These are phyloP conservation scores for Penicillium sp. DNA, from an alignment of 2,329 filamentous ascomycete genomes.

Conservation along the genomic window DNA sequence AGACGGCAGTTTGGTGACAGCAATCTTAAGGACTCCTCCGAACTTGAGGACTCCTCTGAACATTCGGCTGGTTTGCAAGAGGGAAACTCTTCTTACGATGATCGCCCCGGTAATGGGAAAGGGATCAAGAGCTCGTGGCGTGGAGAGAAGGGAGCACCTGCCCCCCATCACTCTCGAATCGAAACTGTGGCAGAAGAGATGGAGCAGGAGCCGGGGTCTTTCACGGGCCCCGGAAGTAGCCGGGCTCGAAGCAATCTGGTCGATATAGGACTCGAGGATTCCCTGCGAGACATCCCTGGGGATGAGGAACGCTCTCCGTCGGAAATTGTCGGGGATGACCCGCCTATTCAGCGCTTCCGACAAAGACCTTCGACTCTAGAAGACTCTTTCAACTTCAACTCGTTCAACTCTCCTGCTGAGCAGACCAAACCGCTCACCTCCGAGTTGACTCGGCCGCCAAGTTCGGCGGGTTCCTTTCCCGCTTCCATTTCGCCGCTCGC, in stretches of 20 bases:
- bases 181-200: constrained; percentile 35
- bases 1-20: constrained; percentile 83
- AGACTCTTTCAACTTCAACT: constrained; percentile 38
- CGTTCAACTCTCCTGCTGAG: constrained; percentile 49
- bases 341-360: constrained; percentile 57
- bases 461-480: constrained; percentile 54
- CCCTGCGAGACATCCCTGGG: constrained; percentile 47
- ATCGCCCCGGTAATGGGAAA: constrained; percentile 43
- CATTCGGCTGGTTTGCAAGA: constrained; percentile 58
- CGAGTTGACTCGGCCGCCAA: constrained; percentile 46
- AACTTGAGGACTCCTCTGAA: constrained; percentile 71
- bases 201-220: constrained; percentile 33
- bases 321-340: constrained; percentile 45
- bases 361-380: constrained; percentile 42
- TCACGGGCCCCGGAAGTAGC: constrained; percentile 40
- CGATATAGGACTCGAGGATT: constrained; percentile 78
- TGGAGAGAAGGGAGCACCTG: constrained; percentile 44
- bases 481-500: constrained; percentile 58
- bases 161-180: constrained; percentile 39
- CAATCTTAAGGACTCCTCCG: constrained; percentile 79
- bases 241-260: constrained; percentile 70
- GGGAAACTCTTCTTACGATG: constrained; percentile 38
- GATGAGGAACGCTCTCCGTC: constrained; percentile 44
- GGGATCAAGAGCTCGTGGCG: constrained; percentile 60
- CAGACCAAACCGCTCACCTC: constrained; percentile 52